Evolutionary conservation across 2,329 filamentous ascomycete species (phyloP).

Genomic region (Blumeria hordei): DNA sequence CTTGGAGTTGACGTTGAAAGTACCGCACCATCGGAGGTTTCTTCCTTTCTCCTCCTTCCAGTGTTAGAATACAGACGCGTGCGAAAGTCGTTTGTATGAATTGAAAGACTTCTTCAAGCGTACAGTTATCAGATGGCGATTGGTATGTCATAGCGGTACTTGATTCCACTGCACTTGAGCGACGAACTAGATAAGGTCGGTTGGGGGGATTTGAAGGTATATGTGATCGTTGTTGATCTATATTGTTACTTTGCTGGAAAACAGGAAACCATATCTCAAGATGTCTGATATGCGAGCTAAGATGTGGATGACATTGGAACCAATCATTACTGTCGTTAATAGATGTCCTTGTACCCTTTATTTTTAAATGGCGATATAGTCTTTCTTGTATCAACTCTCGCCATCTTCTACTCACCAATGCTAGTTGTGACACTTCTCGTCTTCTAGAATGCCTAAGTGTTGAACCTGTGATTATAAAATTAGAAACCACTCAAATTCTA

Average conservation of each 20-base stretch:
- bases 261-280: constrained; percentile 60
- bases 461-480: background rate
- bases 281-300: constrained; percentile 41
- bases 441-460: constrained; percentile 41
- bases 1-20: constrained; percentile 16
- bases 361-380: constrained; percentile 51
- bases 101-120: constrained; percentile 42
- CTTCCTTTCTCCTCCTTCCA: constrained; percentile 55
- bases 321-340: constrained; percentile 34
- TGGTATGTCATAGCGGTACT: constrained; percentile 32
- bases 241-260: constrained; percentile 20
- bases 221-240: background rate
- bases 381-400: constrained; percentile 43
- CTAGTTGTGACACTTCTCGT: constrained; percentile 40
- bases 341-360: constrained; percentile 44
- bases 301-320: constrained; percentile 32
- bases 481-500: background rate
- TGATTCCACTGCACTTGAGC: constrained; percentile 17
- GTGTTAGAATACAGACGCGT: constrained; percentile 38
- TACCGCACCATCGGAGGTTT: constrained; percentile 45
- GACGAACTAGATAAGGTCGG: constrained; percentile 8
- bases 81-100: constrained; percentile 33
- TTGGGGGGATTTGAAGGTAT: constrained; percentile 4
- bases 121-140: constrained; percentile 39
- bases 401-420: constrained; percentile 39